Percentiles rank a stretch among this genome's conserved stretches.
Conservation (phyloP, 148 eudicot genomes). For the Bassia scoparia region DNA sequence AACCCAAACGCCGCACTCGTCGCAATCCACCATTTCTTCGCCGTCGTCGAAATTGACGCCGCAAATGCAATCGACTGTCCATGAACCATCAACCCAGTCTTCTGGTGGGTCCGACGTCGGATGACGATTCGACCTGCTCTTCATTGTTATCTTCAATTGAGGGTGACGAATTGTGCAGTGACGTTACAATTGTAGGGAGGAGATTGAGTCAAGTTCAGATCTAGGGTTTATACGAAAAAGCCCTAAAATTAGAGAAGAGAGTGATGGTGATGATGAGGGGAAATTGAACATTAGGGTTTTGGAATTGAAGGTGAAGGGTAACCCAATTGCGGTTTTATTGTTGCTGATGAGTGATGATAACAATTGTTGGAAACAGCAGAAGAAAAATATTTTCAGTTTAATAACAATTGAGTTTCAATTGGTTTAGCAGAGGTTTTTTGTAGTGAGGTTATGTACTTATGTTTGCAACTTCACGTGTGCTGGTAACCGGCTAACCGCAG, state of each 20-base stretch:
- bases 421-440: no score
- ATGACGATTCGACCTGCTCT: constrained; percentile 65
- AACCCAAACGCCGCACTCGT: constrained; percentile 95
- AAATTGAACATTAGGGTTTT: not conserved
- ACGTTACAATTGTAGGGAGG: not conserved
- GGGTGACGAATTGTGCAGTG: no score
- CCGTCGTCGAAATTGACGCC: constrained; percentile 95
- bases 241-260: not conserved
- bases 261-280: not conserved
- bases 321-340: not conserved
- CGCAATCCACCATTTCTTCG: constrained; percentile 93
- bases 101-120: constrained; percentile 61
- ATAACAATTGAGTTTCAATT: no score
- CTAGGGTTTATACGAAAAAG: constrained; percentile 8
- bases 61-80: constrained; percentile 94
- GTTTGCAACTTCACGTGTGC: no score
- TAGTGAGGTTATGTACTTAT: no score
- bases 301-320: no score
- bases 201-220: not conserved
- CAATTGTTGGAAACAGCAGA: no score
- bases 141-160: constrained; percentile 33
- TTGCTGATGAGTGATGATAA: not conserved
- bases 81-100: constrained; percentile 87
- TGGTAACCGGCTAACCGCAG: no score
- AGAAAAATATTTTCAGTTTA: no score